Evolutionary conservation across 306 rosid species (phyloP), one percentile per base, ranked within the genome.

Genomic region (Fragaria vesca): DNA sequence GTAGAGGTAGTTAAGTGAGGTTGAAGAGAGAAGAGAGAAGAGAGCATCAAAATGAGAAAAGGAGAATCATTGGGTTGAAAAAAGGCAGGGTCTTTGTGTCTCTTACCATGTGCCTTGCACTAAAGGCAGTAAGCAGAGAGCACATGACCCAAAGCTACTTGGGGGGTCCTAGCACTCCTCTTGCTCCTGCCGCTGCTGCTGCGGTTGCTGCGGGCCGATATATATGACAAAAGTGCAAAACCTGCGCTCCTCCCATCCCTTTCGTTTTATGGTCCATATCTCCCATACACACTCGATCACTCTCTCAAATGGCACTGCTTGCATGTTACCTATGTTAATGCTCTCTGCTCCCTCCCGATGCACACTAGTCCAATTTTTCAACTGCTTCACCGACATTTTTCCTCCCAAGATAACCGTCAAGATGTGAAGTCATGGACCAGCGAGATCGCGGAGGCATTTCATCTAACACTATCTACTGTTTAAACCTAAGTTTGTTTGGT

Each of bases 101-200:
- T 8, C 40, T 36, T 11, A 4, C 12, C 78, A 75, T 75, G 78
- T 75, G 78, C 45, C 18, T 18, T 9, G 34, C 68, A 58, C 84
- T 69, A 79, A 70, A 0, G n/a, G 20, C 43, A 57, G 83, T 69
- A 81, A 70, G 45, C 57, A 51, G 1, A 51, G 1, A 21, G 80
- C 88, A 83, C 86, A 82, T 74, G 86, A 75, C 50, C 72, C 18
- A 67, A 80, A 75, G 85, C 82, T 50, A 72, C 69, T 40, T 69
- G 54, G 46, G 46, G 81, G 46, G 46, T 43, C 12, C 46, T 43
- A 43, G 9, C 4, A 43, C 67, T 61, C 38, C 67, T 0, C 32
- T 8, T 30, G 13, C 42, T 63, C 7, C 40, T 26, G 40, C 67
- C 0, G 20, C 4, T 30, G 68, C n/a, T 9, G 65, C 62, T n/a